Percentiles rank a stretch among this genome's conserved stretches.
These are phyloP conservation scores for Medicago lupulina DNA, from an alignment of 306 rosid species.

Conservation along the genomic window DNA sequence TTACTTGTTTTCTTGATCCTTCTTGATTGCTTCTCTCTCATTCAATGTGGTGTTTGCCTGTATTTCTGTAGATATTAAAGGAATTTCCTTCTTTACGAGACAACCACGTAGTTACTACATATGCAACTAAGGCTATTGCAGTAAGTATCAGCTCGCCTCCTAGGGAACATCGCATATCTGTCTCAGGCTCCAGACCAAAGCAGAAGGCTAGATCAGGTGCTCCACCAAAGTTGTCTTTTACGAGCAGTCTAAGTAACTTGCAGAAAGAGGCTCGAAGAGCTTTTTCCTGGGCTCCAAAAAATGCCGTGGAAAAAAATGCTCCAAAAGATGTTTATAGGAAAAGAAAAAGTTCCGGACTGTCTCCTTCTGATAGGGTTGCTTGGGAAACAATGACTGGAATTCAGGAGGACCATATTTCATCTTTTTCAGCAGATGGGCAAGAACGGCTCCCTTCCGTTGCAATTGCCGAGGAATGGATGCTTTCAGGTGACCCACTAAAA, in stretches of 20 bases:
- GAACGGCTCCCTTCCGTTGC: conserved; percentile 88
- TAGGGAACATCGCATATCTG: conserved; percentile 88
- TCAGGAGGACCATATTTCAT: conserved; percentile 83
- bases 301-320: conserved; percentile 65
- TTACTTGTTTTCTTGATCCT: conserved; percentile 24
- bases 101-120: conserved; percentile 71
- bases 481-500: conserved; percentile 47
- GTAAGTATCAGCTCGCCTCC: conserved; percentile 82
- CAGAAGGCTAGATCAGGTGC: conserved; percentile 77
- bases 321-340: conserved; percentile 75
- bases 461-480: conserved; percentile 96
- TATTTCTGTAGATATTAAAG: conserved; percentile 73
- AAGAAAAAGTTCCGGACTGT: conserved; percentile 93
- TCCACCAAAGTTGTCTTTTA: conserved; percentile 69
- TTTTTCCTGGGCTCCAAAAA: conserved; percentile 94
- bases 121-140: conserved; percentile 84
- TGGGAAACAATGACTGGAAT: conserved; percentile 99
- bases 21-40: conserved; percentile 34
- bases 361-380: conserved; percentile 89
- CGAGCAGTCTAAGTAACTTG: conserved; percentile 87
- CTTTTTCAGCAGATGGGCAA: conserved; percentile 87
- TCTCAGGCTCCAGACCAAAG: conserved; percentile 79
- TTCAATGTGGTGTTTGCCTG: conserved; percentile 28
- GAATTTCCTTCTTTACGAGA: conserved; percentile 91
- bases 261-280: conserved; percentile 98